Evolutionary conservation across 768 basidiomycete genomes (phyloP).

Genomic region (Panaeolus papilionaceus): DNA sequence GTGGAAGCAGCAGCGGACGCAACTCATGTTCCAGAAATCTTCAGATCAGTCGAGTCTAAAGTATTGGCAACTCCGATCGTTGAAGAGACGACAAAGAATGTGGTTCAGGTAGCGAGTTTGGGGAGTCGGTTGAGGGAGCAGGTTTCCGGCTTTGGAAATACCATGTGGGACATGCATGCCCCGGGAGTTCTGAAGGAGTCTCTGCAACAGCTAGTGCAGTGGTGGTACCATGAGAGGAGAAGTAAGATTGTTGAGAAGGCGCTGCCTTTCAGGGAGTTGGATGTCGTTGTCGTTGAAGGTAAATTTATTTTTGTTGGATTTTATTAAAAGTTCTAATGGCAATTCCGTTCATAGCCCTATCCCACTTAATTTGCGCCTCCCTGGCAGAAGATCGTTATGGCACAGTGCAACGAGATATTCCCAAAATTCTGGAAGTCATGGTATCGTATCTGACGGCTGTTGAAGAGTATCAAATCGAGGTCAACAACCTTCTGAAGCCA

Average conservation of each 20-base stretch:
- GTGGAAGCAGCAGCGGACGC: conserved; percentile 53
- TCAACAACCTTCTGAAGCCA: conserved; percentile 48
- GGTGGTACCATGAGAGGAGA: conserved; percentile 66
- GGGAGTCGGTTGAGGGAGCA: conserved; percentile 22
- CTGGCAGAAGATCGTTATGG: conserved; percentile 84
- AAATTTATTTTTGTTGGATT: conserved; percentile 24
- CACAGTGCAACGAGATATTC: conserved; percentile 85
- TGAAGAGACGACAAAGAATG: conserved; percentile 30
- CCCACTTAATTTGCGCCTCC: conserved; percentile 72
- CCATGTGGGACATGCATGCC: conserved; percentile 27
- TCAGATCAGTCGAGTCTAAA: conserved; percentile 31
- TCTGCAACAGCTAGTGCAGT: conserved; percentile 37
- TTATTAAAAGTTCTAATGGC: conserved; percentile 6
- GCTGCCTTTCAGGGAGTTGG: conserved; percentile 67
- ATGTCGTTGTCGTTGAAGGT: conserved; percentile 71
- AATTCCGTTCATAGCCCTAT: conserved; percentile 54
- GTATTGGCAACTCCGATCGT: conserved; percentile 28
- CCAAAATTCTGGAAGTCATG: conserved; percentile 80
- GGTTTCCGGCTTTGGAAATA: conserved; percentile 6
- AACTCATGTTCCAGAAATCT: conserved; percentile 44
- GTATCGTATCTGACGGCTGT: conserved; percentile 68
- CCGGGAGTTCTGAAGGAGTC: conserved; percentile 39
- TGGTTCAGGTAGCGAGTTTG: conserved; percentile 20
- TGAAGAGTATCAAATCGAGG: conserved; percentile 66
- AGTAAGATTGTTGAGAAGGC: conserved; percentile 58